Evolutionary conservation across 495 filamentous ascomycete genomes (phyloP).

Genomic region (Barbatosphaeria neglecta): DNA sequence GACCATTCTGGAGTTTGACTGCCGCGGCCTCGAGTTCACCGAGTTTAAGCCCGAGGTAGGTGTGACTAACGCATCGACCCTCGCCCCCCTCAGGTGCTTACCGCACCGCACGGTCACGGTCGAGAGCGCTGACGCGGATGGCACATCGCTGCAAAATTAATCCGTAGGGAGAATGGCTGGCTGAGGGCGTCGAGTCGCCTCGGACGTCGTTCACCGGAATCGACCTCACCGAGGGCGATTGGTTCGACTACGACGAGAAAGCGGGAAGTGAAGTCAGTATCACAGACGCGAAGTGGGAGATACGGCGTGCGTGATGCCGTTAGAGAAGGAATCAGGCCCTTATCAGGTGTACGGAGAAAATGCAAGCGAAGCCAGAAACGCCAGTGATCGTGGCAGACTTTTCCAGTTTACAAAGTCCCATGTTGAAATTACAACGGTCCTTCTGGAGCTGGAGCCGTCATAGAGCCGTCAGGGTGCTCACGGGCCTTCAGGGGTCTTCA

Average conservation of each 20-base stretch:
- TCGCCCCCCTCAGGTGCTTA: too few species aligned
- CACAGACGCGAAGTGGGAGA: constrained; percentile 82
- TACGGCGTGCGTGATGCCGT: constrained; percentile 46
- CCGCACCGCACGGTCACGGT: too few species aligned
- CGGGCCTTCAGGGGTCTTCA: not conserved
- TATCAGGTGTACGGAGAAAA: too few species aligned
- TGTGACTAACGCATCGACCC: not conserved
- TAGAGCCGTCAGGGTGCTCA: not conserved
- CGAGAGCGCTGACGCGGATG: too few species aligned
- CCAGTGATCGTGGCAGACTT: too few species aligned
- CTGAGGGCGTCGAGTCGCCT: constrained; percentile 68
- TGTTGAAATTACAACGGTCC: too few species aligned
- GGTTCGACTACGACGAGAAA: constrained; percentile 50
- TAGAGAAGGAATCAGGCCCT: not conserved
- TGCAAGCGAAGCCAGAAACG: too few species aligned
- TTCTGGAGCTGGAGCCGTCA: too few species aligned
- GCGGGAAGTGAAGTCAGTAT: constrained; percentile 52
- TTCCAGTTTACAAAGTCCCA: too few species aligned
- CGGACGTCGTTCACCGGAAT: constrained; percentile 66
- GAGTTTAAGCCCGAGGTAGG: constrained; percentile 80
- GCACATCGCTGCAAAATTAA: too few species aligned
- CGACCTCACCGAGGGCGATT: constrained; percentile 76
- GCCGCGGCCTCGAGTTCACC: constrained; percentile 82
- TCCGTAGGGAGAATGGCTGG: constrained; percentile 73
- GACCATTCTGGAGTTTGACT: constrained; percentile 83